Percentiles rank a stretch among this genome's conserved stretches.
phyloP scores from a whole-genome alignment of 306 rosid species.

The Acmispon strigosus region DNA sequence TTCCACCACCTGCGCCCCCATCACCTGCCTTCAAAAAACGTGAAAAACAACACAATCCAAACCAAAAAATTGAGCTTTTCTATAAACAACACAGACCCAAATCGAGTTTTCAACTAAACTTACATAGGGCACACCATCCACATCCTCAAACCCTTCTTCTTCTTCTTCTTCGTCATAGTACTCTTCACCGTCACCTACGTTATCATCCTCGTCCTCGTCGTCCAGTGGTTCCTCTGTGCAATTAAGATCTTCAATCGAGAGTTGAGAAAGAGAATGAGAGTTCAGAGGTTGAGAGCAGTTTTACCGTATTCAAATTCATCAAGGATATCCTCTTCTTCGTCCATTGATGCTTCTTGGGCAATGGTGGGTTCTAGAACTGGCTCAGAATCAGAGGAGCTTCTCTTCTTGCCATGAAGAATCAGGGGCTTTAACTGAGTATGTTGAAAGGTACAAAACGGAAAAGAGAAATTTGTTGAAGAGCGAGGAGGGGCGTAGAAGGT shows the following conservation, averaged over 20 bases:
- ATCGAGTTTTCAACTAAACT: conserved; percentile 8
- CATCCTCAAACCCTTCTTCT: neutral
- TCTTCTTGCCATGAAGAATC: conserved; percentile 32
- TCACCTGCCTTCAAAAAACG: conserved; percentile 65
- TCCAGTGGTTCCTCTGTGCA: conserved; percentile 33
- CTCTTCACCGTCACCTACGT: neutral
- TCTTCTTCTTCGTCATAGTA: conserved; percentile 1
- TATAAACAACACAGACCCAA: neutral
- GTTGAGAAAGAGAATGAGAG: neutral
- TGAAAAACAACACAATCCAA: neutral
- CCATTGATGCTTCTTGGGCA: conserved; percentile 46
- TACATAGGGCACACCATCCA: conserved; percentile 52
- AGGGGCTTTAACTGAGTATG: conserved; percentile 12
- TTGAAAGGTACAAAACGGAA: conserved; percentile 21
- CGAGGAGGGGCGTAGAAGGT: conserved; percentile 12
- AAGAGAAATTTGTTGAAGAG: conserved; percentile 3
- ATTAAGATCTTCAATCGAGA: conserved; percentile 2
- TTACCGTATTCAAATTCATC: conserved; percentile 23
- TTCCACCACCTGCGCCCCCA: conserved; percentile 87
- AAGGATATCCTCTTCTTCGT: conserved; percentile 35
- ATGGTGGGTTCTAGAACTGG: conserved; percentile 51
- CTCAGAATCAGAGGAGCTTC: conserved; percentile 45
- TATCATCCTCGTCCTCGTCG: conserved; percentile 23
- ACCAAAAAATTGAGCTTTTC: neutral
- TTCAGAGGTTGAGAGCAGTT: neutral